phyloP scores from a whole-genome alignment of 2,329 filamentous ascomycete species.

The Furcasterigmium furcatum region DNA sequence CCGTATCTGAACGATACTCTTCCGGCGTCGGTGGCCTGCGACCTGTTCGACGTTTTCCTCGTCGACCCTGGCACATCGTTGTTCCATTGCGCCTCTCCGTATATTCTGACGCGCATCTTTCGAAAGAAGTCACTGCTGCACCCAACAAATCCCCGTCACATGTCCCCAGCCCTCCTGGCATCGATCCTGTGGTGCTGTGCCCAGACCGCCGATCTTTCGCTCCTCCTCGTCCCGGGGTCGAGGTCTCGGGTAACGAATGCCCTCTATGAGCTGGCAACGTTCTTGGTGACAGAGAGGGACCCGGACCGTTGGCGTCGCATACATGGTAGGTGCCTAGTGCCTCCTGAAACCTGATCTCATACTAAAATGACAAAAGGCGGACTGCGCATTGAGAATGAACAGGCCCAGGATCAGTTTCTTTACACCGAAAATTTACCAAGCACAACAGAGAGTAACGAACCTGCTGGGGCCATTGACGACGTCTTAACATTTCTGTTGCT shows the following conservation, averaged over 20 bases:
- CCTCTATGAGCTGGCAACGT: constrained; percentile 30
- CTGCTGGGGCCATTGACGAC: constrained; percentile 32
- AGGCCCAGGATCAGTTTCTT: constrained; percentile 17
- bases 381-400: constrained; percentile 26
- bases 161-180: constrained; percentile 39
- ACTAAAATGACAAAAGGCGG: constrained; percentile 20
- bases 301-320: constrained; percentile 32
- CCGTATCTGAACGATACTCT: constrained; percentile 34
- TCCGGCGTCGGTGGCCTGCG: constrained; percentile 36
- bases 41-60: constrained; percentile 45
- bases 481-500: constrained; percentile 42
- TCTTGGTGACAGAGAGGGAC: constrained; percentile 28
- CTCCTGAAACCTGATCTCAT: not conserved
- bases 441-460: constrained; percentile 28
- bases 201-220: constrained; percentile 41
- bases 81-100: constrained; percentile 41
- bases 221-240: constrained; percentile 36
- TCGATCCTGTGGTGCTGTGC: constrained; percentile 46
- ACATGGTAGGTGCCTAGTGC: constrained; percentile 19
- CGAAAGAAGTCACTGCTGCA: constrained; percentile 39
- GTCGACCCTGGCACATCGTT: constrained; percentile 38
- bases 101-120: constrained; percentile 42
- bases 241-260: constrained; percentile 34
- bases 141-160: constrained; percentile 32
- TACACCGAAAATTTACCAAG: constrained; percentile 19